Conservation (phyloP, 305 asterid species). For the Fraxinus sp. region DNA sequence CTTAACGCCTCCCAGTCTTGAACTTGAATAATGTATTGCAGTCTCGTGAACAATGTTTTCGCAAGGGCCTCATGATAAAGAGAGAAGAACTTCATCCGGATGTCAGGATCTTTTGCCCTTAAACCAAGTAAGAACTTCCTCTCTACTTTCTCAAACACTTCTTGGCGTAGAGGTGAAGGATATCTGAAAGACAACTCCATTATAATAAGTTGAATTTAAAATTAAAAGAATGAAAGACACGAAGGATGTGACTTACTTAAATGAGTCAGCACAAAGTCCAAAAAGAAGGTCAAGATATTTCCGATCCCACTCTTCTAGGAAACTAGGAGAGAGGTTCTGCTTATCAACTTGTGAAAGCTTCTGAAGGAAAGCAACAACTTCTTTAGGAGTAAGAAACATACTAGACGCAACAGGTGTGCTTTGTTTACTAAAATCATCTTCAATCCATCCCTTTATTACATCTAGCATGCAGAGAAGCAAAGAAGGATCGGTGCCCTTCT, state of each 20-base stretch:
- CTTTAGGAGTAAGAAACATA: constrained; percentile 77
- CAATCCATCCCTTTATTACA: constrained; percentile 90
- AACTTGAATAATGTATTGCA: constrained; percentile 88
- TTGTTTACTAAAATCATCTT: constrained; percentile 77
- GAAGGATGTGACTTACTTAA: constrained; percentile 50
- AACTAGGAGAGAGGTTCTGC: constrained; percentile 66
- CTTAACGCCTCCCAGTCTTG: constrained; percentile 99
- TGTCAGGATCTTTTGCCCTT: constrained; percentile 89
- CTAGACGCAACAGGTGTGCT: constrained; percentile 65
- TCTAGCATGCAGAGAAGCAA: constrained; percentile 91
- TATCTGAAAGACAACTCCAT: constrained; percentile 56
- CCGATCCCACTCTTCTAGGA: constrained; percentile 88
- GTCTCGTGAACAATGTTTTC: constrained; percentile 81
- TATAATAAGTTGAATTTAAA: constrained; percentile 3
- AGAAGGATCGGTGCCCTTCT: constrained; percentile 88
- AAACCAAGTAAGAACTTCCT: constrained; percentile 89
- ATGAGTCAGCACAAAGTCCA: constrained; percentile 90
- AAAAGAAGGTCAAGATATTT: constrained; percentile 90
- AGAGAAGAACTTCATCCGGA: constrained; percentile 77
- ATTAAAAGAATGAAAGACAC: constrained; percentile 13
- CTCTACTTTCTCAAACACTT: constrained; percentile 97
- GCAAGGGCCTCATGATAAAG: constrained; percentile 90
- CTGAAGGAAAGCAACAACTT: constrained; percentile 88
- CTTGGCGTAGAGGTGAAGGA: constrained; percentile 72
- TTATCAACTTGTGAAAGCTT: constrained; percentile 98